phyloP scores from a whole-genome alignment of 805 yeast species.

The Scheffersomyces amazonensis region DNA sequence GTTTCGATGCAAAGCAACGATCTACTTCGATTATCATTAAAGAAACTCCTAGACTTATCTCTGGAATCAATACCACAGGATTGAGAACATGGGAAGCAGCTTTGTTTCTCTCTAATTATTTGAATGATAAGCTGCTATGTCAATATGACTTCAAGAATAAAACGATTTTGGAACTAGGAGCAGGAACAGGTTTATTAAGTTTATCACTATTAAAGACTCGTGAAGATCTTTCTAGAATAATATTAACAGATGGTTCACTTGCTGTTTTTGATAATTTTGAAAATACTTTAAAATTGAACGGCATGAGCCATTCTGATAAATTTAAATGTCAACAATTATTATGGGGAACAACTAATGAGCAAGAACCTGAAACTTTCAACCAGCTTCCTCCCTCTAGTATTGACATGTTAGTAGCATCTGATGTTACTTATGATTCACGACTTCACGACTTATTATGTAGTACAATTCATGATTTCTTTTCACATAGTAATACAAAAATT shows the following conservation, averaged over 20 bases:
- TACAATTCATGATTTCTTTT: constrained; percentile 42
- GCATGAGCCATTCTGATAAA: constrained; percentile 6
- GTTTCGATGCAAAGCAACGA: constrained; percentile 12
- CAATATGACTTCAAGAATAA: constrained; percentile 15
- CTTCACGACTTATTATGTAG: constrained; percentile 54
- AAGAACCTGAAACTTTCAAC: constrained; percentile 21
- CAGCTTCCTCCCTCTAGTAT: constrained; percentile 27
- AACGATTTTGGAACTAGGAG: constrained; percentile 69
- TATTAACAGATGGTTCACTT: constrained; percentile 69
- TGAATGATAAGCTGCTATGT: constrained; percentile 19
- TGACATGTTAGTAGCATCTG: constrained; percentile 74
- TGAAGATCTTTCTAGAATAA: constrained; percentile 21
- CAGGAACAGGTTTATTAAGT: constrained; percentile 86
- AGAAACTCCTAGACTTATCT: constrained; percentile 63
- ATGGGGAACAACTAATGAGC: constrained; percentile 49
- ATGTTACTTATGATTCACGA: constrained; percentile 77
- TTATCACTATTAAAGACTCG: constrained; percentile 36
- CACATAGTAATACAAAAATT: constrained; percentile 17
- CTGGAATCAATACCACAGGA: constrained; percentile 85
- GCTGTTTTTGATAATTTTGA: constrained; percentile 47
- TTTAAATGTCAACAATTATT: constrained; percentile 31
- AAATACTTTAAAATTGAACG: constrained; percentile 47
- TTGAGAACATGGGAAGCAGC: constrained; percentile 95
- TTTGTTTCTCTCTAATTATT: constrained; percentile 54
- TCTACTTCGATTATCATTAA: constrained; percentile 28